Percentiles rank a stretch among this genome's conserved stretches.
phyloP scores from a whole-genome alignment of 169 alveolate genomes.

The Plasmodium vivax region DNA sequence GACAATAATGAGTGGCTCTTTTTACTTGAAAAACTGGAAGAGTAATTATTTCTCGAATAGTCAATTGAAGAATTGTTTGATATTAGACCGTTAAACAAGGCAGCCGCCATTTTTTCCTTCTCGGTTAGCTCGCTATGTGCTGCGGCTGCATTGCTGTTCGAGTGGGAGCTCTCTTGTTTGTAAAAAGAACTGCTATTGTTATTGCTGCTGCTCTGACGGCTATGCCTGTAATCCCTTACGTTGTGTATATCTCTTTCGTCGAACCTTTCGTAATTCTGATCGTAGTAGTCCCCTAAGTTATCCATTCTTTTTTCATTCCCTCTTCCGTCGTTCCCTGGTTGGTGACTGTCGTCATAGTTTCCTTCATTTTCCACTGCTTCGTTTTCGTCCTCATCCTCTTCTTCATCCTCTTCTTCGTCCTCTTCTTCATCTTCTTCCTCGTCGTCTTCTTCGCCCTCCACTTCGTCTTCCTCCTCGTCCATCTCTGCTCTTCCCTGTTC shows the following conservation, averaged over 20 bases:
- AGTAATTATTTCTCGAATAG: conserved; percentile 32
- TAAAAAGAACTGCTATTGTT: neutral
- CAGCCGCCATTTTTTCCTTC: conserved; percentile 77
- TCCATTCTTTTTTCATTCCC: conserved; percentile 60
- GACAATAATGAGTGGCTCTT: conserved; percentile 18
- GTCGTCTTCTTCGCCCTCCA: neutral
- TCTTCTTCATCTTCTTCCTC: conserved; percentile 7
- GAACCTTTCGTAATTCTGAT: conserved; percentile 48
- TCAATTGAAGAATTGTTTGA: conserved; percentile 22
- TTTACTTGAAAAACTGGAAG: conserved; percentile 30
- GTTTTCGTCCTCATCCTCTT: conserved; percentile 12
- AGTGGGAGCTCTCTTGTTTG: neutral
- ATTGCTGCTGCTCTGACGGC: neutral
- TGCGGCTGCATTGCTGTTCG: neutral
- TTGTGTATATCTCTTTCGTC: conserved; percentile 7
- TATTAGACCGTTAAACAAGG: conserved; percentile 72
- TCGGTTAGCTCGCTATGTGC: conserved; percentile 31
- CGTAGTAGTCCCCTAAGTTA: neutral
- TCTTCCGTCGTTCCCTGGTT: neutral
- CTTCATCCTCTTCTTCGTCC: conserved; percentile 36
- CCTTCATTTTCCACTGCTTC: conserved; percentile 9
- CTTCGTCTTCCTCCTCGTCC: neutral
- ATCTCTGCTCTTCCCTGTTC: neutral
- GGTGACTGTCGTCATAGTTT: neutral
- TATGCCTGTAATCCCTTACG: conserved; percentile 8